Conservation (phyloP, 2,329 filamentous ascomycete species). For the Penicillium sp. region DNA sequence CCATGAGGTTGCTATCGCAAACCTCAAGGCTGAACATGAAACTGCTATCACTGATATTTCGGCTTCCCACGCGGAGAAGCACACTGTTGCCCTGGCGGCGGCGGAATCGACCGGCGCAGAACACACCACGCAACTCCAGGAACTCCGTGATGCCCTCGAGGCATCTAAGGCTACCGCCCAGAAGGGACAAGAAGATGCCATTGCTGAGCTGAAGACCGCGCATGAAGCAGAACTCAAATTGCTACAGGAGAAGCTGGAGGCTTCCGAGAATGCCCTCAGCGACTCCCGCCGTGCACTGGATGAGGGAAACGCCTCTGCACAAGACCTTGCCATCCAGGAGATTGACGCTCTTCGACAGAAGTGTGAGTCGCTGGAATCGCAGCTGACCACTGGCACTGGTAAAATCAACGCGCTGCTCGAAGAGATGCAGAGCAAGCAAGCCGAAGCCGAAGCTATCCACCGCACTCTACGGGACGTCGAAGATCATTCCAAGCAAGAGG, state of each 20-base stretch:
- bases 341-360: constrained; percentile 38
- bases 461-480: constrained; percentile 39
- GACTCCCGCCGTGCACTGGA: constrained; percentile 37
- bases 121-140: constrained; percentile 34
- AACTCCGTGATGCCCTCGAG: constrained; percentile 35
- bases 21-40: constrained; percentile 32
- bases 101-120: constrained; percentile 30
- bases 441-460: constrained; percentile 39
- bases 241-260: constrained; percentile 35
- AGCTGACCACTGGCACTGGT: constrained; percentile 30
- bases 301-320: constrained; percentile 33
- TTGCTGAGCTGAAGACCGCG: constrained; percentile 29
- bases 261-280: constrained; percentile 33
- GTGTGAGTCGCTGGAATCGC: constrained; percentile 33
- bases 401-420: constrained; percentile 37
- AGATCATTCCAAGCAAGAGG: constrained; percentile 38
- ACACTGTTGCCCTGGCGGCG: constrained; percentile 32
- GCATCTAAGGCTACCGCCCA: constrained; percentile 29
- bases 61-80: constrained; percentile 34
- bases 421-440: constrained; percentile 36
- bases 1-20: constrained; percentile 31
- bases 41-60: constrained; percentile 25
- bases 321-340: constrained; percentile 35
- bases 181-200: constrained; percentile 31
- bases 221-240: constrained; percentile 35